Base-by-base conservation (phyloP, 2,329 filamentous ascomycete species). In the Phyllosticta capitalensis region DNA sequence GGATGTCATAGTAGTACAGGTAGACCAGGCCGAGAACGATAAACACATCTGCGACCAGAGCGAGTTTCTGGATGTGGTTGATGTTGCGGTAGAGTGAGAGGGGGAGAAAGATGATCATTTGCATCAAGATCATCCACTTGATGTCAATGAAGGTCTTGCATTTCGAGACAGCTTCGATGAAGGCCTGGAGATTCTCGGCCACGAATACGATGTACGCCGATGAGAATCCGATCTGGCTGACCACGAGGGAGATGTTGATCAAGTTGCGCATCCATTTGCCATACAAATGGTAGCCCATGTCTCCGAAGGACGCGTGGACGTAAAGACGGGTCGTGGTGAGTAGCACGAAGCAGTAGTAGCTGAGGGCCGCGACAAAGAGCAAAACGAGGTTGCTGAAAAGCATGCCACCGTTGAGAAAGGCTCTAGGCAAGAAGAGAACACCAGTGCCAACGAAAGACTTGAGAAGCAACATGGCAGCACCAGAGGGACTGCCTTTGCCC, bases 361-460 rank as follows among this genome's bases (percentile, higher is more conserved):
- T 96, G 61, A 99, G 79, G 1, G 83, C 78, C 6, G 94, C 92
- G 17, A 99, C 90, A 48, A 81, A 82, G 21, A 99, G 78, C n/a
- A 99, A 82, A 17, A 99, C 88, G 56, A 95, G 64, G 69, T 95
- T 96, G 67, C 91, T 96, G 74, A 99, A 99, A 17, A 96, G 77
- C 92, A 99, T 97, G 61, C 94, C 94, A 58, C 94, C 94, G 68
- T 96, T 99, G 64, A 96, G 82, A 70, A 94, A 99, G 4, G 94
- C 92, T 54, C 91, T 86, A 0, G 92, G 92, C 33, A 97, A 78
- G 76, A 97, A 97, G 17, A 97, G 79, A 9, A 97, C 92, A 59
- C 92, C 92, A 0, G 94, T 99, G 20, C 95, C 94, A 54, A 99
- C 94, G 70, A 99, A 99, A 0, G 92, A 97, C 78, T 99, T 99